Evolutionary conservation across 2,329 filamentous ascomycete species (phyloP).

Genomic region (Pseudodiploospora longispora): DNA sequence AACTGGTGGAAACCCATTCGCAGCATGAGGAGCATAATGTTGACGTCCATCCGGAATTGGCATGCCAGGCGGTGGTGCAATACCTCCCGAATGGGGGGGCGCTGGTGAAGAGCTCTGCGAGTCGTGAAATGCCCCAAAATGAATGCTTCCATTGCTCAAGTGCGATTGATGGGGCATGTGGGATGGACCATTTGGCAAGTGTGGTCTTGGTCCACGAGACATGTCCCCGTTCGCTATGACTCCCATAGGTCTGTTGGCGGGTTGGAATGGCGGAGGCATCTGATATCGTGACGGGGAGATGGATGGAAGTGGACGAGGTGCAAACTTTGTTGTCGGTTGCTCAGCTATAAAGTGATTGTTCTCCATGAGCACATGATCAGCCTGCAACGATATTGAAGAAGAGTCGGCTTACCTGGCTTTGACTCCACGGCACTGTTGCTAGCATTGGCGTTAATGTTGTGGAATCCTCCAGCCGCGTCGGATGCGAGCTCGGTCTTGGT

Average conservation of each 20-base stretch:
- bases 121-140: conserved; percentile 46
- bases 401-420: conserved; percentile 10
- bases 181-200: conserved; percentile 24
- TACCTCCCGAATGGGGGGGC: conserved; percentile 38
- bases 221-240: conserved; percentile 25
- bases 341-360: neutral
- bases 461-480: conserved; percentile 3
- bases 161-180: conserved; percentile 40
- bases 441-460: neutral
- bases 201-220: conserved; percentile 22
- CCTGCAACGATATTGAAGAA: neutral
- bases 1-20: conserved; percentile 30
- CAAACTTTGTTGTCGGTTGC: conserved; percentile 3
- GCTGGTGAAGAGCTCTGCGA: conserved; percentile 53
- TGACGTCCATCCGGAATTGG: conserved; percentile 24
- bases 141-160: conserved; percentile 46
- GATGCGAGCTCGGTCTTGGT: conserved; percentile 2
- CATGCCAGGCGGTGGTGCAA: conserved; percentile 42
- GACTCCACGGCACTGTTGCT: conserved; percentile 6
- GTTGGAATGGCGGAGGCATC: conserved; percentile 36
- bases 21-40: conserved; percentile 19
- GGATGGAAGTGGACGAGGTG: conserved; percentile 20
- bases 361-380: too few species aligned
- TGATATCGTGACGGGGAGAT: conserved; percentile 30
- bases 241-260: conserved; percentile 22